Evolutionary conservation across 139 green algal species (phyloP), one percentile per base, ranked within the genome.

Genomic region (Marvania coccoides): DNA sequence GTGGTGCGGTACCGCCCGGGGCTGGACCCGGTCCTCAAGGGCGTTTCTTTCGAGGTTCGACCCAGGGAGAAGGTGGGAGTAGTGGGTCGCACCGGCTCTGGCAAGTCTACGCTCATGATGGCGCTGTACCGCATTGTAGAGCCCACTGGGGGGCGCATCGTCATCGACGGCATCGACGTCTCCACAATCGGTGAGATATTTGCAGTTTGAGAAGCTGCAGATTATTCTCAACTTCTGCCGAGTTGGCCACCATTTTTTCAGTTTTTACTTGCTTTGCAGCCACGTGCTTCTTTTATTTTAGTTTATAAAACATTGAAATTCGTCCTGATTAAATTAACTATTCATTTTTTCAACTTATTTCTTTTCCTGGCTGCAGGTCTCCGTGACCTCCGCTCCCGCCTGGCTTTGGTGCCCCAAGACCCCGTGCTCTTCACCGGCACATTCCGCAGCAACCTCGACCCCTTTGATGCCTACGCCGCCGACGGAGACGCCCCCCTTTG

Each of bases 361-460:
- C n/a, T n/a, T n/a, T n/a, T n/a, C n/a, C n/a, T n/a, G n/a, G n/a
- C n/a, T n/a, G n/a, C n/a, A n/a, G n/a, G n/a, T 6, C 70, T 95
- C 42, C 34, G 72, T 5, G 69, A 85, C 33, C 75, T 95, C 34
- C 81, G 87, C 45, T 77, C 66, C 24, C 38, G 70, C 7, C 75
- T 92, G 30, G 79, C 86, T 1, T 70, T 92, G 2, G 82, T 90
- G 35, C 80, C 80, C 5, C 79, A 98, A 83, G 93, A 97, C 47
- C 91, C 93, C 0, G 83, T 96, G 34, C 85, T 99, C 39, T 99
- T 99, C 70, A 85, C 66, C 39, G 94, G 94, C 33, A 92, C 73
- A 8, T 69, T 98, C 34, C 79, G 94, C 35, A 77, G 23, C 62
- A 99, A 99, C 79, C 69, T 99, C 40, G 91, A 97, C 70, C 94